These are phyloP conservation scores for Ormosia semicastrata DNA, from an alignment of 306 rosid genomes.

Conservation along the genomic window DNA sequence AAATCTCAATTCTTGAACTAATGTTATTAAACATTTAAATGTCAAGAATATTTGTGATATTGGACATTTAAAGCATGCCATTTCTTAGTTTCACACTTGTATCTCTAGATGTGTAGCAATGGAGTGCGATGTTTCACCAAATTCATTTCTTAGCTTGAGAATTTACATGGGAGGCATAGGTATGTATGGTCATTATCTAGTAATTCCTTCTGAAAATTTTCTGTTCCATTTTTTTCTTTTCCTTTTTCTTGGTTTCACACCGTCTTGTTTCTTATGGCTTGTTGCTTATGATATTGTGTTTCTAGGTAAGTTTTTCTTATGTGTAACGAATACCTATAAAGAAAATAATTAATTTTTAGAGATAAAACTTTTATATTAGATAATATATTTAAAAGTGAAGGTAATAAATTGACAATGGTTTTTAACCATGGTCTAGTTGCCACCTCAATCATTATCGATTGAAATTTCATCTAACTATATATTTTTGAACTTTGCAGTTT, in stretches of 20 bases:
- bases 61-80: neutral
- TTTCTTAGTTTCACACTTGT: neutral
- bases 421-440: neutral
- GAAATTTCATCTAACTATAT: neutral
- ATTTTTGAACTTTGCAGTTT: slow-evolving; percentile 47
- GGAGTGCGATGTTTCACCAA: slow-evolving; percentile 87
- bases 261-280: neutral
- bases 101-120: slow-evolving; percentile 83
- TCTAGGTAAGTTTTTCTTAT: neutral
- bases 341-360: neutral
- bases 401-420: neutral
- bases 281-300: neutral
- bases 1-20: neutral
- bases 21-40: neutral
- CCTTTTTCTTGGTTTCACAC: neutral
- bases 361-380: neutral
- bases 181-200: slow-evolving; percentile 1
- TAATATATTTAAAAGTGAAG: neutral
- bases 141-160: slow-evolving; percentile 77
- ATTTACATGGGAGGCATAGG: slow-evolving; percentile 79
- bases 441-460: neutral
- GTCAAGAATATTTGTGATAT: neutral
- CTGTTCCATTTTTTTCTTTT: neutral
- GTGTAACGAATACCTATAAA: neutral
- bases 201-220: neutral